Evolutionary conservation across 192 early-diverging fungal genomes (phyloP).

Genomic region (Pecoramyces ruminantium): DNA sequence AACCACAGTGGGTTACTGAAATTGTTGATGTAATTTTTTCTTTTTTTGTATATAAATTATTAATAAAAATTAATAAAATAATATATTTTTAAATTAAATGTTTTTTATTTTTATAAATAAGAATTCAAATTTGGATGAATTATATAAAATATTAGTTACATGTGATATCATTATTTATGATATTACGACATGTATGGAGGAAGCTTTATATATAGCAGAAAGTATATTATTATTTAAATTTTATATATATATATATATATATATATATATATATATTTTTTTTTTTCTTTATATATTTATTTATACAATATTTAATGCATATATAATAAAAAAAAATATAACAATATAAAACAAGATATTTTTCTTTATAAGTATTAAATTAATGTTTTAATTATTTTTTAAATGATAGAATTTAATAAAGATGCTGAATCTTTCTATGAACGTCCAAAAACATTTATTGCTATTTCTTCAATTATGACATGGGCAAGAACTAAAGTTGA

Average conservation of each 20-base stretch:
- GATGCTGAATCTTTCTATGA: slow-evolving; percentile 23
- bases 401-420: slow-evolving; percentile 21
- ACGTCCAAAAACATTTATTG: slow-evolving; percentile 36
- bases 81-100: too few relatives aligned
- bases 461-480: slow-evolving; percentile 35
- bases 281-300: too few relatives aligned
- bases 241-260: too few relatives aligned
- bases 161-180: slow-evolving; percentile 40
- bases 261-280: too few relatives aligned
- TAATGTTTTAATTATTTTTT: too few relatives aligned
- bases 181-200: slow-evolving; percentile 26
- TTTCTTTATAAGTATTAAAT: too few relatives aligned
- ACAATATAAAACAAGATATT: too few relatives aligned
- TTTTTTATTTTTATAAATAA: slow-evolving; percentile 1
- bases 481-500: slow-evolving; percentile 42
- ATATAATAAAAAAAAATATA: too few relatives aligned
- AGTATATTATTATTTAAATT: slow-evolving; percentile 1
- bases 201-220: slow-evolving; percentile 31
- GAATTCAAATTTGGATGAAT: slow-evolving; percentile 16
- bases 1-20: slow-evolving; percentile 23
- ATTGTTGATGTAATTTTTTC: slow-evolving; percentile 19
- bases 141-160: slow-evolving; percentile 14
- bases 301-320: too few relatives aligned
- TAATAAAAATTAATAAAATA: too few relatives aligned
- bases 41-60: too few relatives aligned